Evolutionary conservation across 768 basidiomycete genomes (phyloP), one percentile per base, ranked within the genome.

Genomic region (Rubroboletus pulcherrimus): DNA sequence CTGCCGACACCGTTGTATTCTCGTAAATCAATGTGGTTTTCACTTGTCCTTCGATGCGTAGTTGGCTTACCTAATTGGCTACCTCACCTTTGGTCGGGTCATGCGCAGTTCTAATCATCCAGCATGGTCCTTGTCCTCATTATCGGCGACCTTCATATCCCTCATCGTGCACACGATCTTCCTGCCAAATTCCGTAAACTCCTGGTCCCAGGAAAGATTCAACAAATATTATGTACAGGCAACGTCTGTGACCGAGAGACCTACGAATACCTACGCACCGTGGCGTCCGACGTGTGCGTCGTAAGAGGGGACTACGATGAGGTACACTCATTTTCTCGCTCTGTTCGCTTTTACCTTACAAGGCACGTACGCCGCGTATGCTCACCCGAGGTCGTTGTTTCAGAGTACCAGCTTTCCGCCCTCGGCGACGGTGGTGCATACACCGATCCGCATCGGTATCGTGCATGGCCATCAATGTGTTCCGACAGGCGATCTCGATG

Each of bases 161-260:
- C 97, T 1, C 88, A 92, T 70, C 77, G 91, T 42, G 78, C 77
- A 9, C 92, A 97, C 69, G 97, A 97, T 67, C 82, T 99, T 9
- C 95, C 97, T 0, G 77, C 85, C 14, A 98, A 98, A 75, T 99
- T 99, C 77, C 95, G 96, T 77, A 97, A 98, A 67, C 86, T 98
- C 1, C 79, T 99, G 50, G 87, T 92, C 6, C 91, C 91, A 19
- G 97, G 97, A 21, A 99, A 99, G 73, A 98, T 99, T 43, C 92
- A 95, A 59, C 96, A 98, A 72, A 97, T 98, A 56, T 78, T 98
- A 26, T 97, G 93, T 71, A 98, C 96, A 0, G 97, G 97, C 45
- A 98, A 98, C 69, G 88, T 98, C 24, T 95, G 93, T 71, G 97
- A 99, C 75, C 87, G 88, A 66, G 96, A 98, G 73, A 98, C 97